phyloP scores from a whole-genome alignment of 73 alveolate species.

The Tetrahymena elliotti region DNA sequence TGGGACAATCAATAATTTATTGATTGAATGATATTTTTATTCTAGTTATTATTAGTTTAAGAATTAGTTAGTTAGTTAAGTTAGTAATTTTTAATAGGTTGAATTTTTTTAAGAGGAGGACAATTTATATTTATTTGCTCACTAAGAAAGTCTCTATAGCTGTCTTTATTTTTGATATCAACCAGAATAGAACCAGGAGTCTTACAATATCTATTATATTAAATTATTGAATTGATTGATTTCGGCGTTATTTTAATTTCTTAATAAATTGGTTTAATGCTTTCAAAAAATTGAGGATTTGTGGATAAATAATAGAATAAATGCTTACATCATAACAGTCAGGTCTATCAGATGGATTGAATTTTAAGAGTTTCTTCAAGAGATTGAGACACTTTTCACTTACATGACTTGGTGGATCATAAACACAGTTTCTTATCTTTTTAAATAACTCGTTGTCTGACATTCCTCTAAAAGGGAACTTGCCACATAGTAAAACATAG shows the following conservation, averaged over 20 bases:
- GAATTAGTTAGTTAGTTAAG: background rate
- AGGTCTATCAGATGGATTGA: background rate
- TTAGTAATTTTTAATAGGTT: background rate
- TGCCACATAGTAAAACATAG: conserved; percentile 59
- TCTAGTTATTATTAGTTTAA: too few species aligned
- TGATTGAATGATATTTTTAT: background rate
- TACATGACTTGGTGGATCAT: conserved; percentile 40
- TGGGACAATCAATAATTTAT: background rate
- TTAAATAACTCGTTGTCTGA: conserved; percentile 61
- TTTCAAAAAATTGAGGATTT: background rate
- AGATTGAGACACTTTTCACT: background rate
- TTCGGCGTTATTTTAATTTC: background rate
- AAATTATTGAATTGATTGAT: background rate
- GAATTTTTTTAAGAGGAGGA: too few species aligned
- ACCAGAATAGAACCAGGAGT: background rate
- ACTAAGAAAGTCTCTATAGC: too few species aligned
- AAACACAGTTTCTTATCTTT: conserved; percentile 44
- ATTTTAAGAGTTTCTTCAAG: background rate
- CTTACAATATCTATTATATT: background rate
- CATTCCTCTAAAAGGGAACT: conserved; percentile 71
- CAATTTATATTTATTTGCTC: too few species aligned
- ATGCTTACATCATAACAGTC: background rate
- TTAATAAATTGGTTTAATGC: background rate
- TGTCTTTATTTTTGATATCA: background rate
- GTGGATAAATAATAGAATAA: background rate